Evolutionary conservation across 768 basidiomycete genomes (phyloP), one percentile per base, ranked within the genome.

Genomic region (Leccinum ochraceum): DNA sequence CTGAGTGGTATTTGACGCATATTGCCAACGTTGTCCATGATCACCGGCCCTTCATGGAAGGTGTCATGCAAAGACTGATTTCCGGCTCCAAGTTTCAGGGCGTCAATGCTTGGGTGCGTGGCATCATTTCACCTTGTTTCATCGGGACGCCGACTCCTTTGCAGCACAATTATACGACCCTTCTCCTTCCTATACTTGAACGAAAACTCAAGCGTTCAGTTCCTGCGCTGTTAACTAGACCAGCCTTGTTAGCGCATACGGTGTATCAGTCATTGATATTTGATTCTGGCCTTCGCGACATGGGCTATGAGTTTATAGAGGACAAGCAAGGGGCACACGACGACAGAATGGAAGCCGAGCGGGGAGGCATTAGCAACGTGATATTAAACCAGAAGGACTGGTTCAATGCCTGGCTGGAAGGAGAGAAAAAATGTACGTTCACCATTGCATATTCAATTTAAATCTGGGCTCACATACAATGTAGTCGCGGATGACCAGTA

Each of bases 1-100:
- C 97, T 1, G 97, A 98, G 73, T 98, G 95, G 93, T 98, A 93
- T 68, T 92, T 98, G 71, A 89, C 94, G 3, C 92, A 98, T 71
- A 79, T 98, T 24, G 80, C 92, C 53, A 95, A 98, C 70, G 84
- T 90, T 60, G 82, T 86, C 13, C 92, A 94, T 66, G 92, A 96
- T 59, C 95, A 98, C 62, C 81, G 84, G 26, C 74, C 80, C 2
- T 95, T 98, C 73, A 86, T 97, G 81, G 86, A 90, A 53, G 76
- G 75, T 9, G 78, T 89, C 49, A 76, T 96, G 20, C 95, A 96
- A 71, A 80, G 76, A 30, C 71, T 98, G 3, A 71, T 97, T 26
- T 74, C 81, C 3, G 74, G 79, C n/a, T 83, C 88, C 14, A 86
- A 86, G 30, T 88, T 85, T 71, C 75, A 76, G 28, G 70, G 79